Percentiles rank a stretch among this genome's conserved stretches.
Conservation (phyloP, 2,329 filamentous ascomycete genomes). For the Fusarium succisae region DNA sequence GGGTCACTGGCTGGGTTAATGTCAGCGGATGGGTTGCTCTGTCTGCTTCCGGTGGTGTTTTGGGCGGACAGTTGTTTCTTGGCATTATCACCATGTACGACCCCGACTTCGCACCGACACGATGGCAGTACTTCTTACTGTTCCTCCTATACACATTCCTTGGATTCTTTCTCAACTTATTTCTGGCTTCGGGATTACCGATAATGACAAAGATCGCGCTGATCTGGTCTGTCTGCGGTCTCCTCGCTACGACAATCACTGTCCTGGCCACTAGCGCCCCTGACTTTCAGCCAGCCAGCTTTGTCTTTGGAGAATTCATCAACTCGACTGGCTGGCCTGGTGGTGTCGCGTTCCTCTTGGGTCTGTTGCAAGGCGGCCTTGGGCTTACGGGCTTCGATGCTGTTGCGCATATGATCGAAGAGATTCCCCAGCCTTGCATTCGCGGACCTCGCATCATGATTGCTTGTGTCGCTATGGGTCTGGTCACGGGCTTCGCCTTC, state of each 20-base stretch:
- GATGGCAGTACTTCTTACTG: neutral
- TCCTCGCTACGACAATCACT: neutral
- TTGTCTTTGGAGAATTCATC: neutral
- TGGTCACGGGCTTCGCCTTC: neutral
- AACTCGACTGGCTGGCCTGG: neutral
- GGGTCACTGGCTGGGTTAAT: neutral
- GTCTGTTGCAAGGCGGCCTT: neutral
- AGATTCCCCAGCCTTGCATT: neutral
- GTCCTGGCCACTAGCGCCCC: neutral
- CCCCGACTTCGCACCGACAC: neutral
- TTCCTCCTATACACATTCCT: neutral
- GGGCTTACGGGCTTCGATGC: neutral
- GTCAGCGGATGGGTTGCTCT: neutral
- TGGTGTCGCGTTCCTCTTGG: neutral
- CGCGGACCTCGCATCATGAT: neutral
- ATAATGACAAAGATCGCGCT: neutral
- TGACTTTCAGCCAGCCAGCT: neutral
- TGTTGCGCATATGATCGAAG: neutral
- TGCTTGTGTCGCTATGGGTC: neutral
- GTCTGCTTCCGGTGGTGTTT: neutral
- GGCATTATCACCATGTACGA: neutral
- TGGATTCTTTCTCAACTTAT: accelerated
- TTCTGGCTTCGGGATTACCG: neutral
- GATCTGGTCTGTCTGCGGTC: neutral
- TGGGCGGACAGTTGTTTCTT: neutral